These are phyloP conservation scores for Lojkania enalia DNA, from an alignment of 2,329 filamentous ascomycete species.

Conservation along the genomic window DNA sequence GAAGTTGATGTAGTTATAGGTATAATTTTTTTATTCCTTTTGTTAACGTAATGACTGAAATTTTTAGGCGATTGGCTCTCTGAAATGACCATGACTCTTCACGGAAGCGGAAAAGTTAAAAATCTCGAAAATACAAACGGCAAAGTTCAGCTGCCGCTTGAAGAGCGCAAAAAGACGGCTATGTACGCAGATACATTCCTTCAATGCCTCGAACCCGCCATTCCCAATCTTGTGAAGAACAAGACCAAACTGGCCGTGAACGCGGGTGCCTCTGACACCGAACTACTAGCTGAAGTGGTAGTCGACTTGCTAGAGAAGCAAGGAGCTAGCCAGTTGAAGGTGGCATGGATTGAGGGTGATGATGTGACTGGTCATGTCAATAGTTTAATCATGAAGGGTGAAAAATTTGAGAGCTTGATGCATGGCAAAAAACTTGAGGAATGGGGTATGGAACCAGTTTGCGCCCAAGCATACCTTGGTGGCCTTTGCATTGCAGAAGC, in stretches of 20 bases:
- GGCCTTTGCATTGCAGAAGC: conserved; percentile 47
- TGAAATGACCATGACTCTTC: conserved; percentile 35
- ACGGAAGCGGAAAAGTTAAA: conserved; percentile 39
- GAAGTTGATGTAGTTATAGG: conserved; percentile 33
- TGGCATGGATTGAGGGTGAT: conserved; percentile 48
- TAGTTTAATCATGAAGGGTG: conserved; percentile 37
- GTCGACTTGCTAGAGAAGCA: conserved; percentile 18
- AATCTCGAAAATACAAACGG: conserved; percentile 26
- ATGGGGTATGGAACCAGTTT: conserved; percentile 29
- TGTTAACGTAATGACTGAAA: conserved; percentile 1
- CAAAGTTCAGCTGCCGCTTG: conserved; percentile 47
- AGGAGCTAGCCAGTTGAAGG: conserved; percentile 22
- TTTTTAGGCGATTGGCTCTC: conserved; percentile 30
- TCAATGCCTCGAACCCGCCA: conserved; percentile 49
- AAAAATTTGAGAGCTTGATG: conserved; percentile 44
- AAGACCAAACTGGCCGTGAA: conserved; percentile 29
- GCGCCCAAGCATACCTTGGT: conserved; percentile 43
- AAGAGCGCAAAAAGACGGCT: conserved; percentile 29
- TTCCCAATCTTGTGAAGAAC: conserved; percentile 27
- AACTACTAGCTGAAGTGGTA: conserved; percentile 19
- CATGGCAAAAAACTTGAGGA: conserved; percentile 45
- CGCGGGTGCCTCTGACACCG: conserved; percentile 26
- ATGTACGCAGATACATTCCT: conserved; percentile 50
- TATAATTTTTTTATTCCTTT: conserved; percentile 2
- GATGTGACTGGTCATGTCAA: conserved; percentile 39